A percentile compares a stretch with the other conserved stretches of the same genome.
Evolutionary conservation across 2,329 filamentous ascomycete genomes (phyloP).

Genomic region (Juglanconis juglandina): DNA sequence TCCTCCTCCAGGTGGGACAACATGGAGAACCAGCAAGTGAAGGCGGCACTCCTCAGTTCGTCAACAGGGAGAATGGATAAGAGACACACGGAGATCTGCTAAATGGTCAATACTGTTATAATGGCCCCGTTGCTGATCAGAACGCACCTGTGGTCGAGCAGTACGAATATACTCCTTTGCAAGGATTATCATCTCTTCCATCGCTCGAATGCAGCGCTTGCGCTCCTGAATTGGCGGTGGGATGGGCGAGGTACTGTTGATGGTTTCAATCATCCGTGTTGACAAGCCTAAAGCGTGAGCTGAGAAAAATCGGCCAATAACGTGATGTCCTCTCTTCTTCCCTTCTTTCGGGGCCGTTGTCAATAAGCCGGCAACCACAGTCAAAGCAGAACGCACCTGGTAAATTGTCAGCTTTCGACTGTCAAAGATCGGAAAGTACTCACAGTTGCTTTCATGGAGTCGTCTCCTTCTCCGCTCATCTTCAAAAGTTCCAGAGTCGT

Average conservation of each 20-base stretch:
- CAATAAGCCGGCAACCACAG: slow-evolving; percentile 38
- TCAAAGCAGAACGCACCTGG: slow-evolving; percentile 47
- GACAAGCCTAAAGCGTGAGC: slow-evolving; percentile 84
- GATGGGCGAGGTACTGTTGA: slow-evolving; percentile 63
- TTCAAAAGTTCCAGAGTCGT: slow-evolving; percentile 82
- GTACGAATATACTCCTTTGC: slow-evolving; percentile 70
- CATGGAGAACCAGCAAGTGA: slow-evolving; percentile 80
- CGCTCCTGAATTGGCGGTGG: slow-evolving; percentile 64
- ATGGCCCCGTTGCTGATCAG: background rate
- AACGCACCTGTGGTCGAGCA: slow-evolving; percentile 74
- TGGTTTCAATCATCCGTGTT: slow-evolving; percentile 71
- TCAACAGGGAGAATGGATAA: slow-evolving; percentile 76
- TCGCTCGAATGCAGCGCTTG: slow-evolving; percentile 71
- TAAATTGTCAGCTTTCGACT: slow-evolving; percentile 23
- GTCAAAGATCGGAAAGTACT: slow-evolving; percentile 28
- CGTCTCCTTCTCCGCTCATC: slow-evolving; percentile 66
- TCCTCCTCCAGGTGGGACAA: slow-evolving; percentile 71
- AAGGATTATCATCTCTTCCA: slow-evolving; percentile 82
- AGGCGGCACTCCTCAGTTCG: slow-evolving; percentile 72
- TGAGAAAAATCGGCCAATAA: slow-evolving; percentile 73
- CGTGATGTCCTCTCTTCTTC: slow-evolving; percentile 47
- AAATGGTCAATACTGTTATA: slow-evolving; percentile 22
- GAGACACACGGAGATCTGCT: slow-evolving; percentile 83
- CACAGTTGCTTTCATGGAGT: slow-evolving; percentile 55
- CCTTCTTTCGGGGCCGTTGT: slow-evolving; percentile 32